A percentile compares a stretch with the other conserved stretches of the same genome.
Evolutionary conservation across 768 basidiomycete genomes (phyloP).

Genomic region (Cystobasidium ongulense): DNA sequence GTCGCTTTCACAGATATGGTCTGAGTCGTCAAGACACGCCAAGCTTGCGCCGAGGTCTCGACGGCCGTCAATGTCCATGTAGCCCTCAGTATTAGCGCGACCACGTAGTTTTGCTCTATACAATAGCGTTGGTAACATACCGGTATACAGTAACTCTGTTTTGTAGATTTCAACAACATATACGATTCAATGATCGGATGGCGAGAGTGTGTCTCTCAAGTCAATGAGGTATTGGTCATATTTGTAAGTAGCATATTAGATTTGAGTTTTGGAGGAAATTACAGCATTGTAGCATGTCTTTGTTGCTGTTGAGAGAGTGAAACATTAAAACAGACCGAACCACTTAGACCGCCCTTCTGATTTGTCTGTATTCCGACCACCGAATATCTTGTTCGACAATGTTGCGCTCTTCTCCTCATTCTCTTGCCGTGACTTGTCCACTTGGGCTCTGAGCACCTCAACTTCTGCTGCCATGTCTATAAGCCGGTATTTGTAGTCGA

Average conservation of each 20-base stretch:
- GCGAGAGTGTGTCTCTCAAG: too few species aligned
- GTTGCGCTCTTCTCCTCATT: background rate
- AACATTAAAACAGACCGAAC: conserved; percentile 10
- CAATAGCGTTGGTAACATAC: too few species aligned
- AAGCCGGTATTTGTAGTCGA: conserved; percentile 20
- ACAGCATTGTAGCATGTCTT: background rate
- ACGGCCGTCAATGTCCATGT: background rate
- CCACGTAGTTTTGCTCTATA: too few species aligned
- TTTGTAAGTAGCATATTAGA: too few species aligned
- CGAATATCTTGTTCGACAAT: background rate
- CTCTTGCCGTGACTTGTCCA: background rate
- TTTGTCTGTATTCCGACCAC: background rate
- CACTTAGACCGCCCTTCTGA: conserved; percentile 11
- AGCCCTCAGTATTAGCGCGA: background rate
- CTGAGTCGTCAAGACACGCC: background rate
- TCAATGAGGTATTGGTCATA: too few species aligned
- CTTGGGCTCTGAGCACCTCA: conserved; percentile 4
- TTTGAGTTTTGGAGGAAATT: background rate
- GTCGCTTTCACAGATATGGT: background rate
- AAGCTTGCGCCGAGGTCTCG: background rate
- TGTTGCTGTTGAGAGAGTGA: background rate
- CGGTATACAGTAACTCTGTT: too few species aligned
- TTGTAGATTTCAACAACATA: too few species aligned
- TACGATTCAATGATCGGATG: too few species aligned
- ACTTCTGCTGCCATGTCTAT: conserved; percentile 16